Base-by-base conservation (phyloP, 345 rosid species). In the Chamaenerion angustifolium region DNA sequence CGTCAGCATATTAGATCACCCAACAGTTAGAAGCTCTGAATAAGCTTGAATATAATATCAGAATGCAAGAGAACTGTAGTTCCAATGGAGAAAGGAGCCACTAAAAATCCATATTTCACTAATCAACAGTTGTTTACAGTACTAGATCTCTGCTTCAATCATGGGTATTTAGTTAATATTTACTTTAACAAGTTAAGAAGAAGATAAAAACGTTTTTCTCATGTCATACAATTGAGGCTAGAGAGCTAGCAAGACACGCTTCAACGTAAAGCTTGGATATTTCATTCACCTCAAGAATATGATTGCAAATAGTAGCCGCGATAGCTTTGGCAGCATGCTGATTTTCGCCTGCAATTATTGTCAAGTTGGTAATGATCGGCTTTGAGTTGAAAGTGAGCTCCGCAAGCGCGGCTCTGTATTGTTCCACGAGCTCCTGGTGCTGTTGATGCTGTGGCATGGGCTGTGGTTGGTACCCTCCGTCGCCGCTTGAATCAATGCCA, bases 301-400 rank as follows among this genome's bases (percentile, higher is more conserved):
- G 76, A 51, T 75, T 43, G 83, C 95, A 88, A 73, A 93, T 68
- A 19, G 83, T 74, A 50, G 83, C 60, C 0, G 82, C 90, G 50
- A 93, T 71, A 40, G 84, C 80, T 58, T 82, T 93, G 8, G 99
- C 99, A 10, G 86, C 83, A 16, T 80, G 88, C 19, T 72, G 67
- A 79, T 81, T 93, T 68, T 93, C 96, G 27, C 96, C 99, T 1
- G 96, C 99, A 31, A 93, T 93, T 58, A 93, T 88, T 1, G 95
- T 93, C 68, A 93, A 76, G 59, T 85, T 93, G 42, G 99, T 88
- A 16, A 93, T 93, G 43, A 93, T 93, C 16, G 96, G 99, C 67
- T 93, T 93, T 8, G 99, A 93, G 68, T 93, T 93, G 67, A 93
- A 82, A 11, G 95, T 88, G 56, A 93, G 84, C 82, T 93, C 99